These are phyloP conservation scores for Sporothrix pallida DNA, from an alignment of 2,329 filamentous ascomycete species.

Conservation along the genomic window DNA sequence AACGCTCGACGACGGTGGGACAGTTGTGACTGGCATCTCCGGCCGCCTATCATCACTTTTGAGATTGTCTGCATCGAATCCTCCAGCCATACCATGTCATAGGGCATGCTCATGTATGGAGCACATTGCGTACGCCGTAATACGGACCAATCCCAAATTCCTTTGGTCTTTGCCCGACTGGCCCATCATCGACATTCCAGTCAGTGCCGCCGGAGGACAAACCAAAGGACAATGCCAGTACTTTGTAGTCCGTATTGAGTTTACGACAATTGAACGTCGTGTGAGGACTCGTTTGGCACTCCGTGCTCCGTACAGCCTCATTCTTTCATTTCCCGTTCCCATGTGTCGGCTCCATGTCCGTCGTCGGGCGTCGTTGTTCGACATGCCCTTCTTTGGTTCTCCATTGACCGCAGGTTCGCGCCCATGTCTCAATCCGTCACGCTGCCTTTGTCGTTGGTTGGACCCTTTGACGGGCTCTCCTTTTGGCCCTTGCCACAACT, in stretches of 20 bases:
- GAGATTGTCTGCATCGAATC: constrained; percentile 1
- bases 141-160: constrained; percentile 11
- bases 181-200: constrained; percentile 22
- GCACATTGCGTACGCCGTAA: neutral
- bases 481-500: neutral
- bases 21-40: constrained; percentile 6
- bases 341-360: neutral
- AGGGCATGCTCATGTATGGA: neutral
- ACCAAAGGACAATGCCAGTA: no score
- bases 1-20: neutral
- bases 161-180: neutral
- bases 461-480: neutral
- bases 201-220: constrained; percentile 6
- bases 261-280: no score
- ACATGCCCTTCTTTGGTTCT: neutral
- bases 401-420: neutral
- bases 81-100: neutral
- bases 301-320: constrained; percentile 4
- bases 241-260: no score
- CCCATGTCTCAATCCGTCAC: constrained; percentile 9
- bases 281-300: no score
- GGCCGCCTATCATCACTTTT: constrained; percentile 5
- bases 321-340: constrained; percentile 18
- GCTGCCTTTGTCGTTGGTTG: neutral
- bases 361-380: constrained; percentile 16